Evolutionary conservation across 768 basidiomycete species (phyloP).

Genomic region (Xerocomellus chrysenteron): DNA sequence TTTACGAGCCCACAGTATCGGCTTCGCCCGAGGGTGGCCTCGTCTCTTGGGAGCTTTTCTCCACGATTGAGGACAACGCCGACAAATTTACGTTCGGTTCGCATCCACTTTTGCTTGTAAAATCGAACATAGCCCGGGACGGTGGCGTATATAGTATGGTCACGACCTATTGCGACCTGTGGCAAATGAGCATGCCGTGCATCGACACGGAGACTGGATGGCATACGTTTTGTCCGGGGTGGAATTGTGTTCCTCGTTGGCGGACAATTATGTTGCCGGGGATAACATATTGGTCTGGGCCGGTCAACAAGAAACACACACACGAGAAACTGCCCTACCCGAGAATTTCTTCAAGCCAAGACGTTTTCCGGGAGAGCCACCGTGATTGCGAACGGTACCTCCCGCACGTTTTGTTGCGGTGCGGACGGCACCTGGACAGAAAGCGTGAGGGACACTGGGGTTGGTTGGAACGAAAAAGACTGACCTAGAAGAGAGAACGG

Average conservation of each 20-base stretch:
- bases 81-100: conserved; percentile 72
- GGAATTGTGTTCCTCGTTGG: conserved; percentile 90
- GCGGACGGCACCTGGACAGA: conserved; percentile 60
- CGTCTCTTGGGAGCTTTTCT: conserved; percentile 85
- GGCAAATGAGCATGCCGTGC: conserved; percentile 4
- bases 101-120: conserved; percentile 79
- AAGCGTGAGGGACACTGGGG: not conserved
- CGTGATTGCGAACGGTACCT: conserved; percentile 89
- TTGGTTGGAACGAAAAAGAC: not conserved
- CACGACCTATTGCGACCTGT: conserved; percentile 87
- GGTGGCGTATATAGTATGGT: conserved; percentile 91
- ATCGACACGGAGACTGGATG: not conserved
- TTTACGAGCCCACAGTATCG: conserved; percentile 81
- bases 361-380: conserved; percentile 90
- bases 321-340: conserved; percentile 47
- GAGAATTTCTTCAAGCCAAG: conserved; percentile 96
- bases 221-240: conserved; percentile 90
- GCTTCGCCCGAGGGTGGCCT: conserved; percentile 70
- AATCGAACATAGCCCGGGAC: conserved; percentile 93
- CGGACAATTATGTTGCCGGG: conserved; percentile 97
- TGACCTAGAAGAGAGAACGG: conserved; percentile 52
- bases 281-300: conserved; percentile 81
- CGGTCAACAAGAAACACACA: conserved; percentile 9
- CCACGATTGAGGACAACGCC: conserved; percentile 83
- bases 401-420: conserved; percentile 97